A percentile compares a stretch with the other conserved stretches of the same genome.
phyloP scores from a whole-genome alignment of 2,329 filamentous ascomycete genomes.

The Trichoderma citrinoviride region DNA sequence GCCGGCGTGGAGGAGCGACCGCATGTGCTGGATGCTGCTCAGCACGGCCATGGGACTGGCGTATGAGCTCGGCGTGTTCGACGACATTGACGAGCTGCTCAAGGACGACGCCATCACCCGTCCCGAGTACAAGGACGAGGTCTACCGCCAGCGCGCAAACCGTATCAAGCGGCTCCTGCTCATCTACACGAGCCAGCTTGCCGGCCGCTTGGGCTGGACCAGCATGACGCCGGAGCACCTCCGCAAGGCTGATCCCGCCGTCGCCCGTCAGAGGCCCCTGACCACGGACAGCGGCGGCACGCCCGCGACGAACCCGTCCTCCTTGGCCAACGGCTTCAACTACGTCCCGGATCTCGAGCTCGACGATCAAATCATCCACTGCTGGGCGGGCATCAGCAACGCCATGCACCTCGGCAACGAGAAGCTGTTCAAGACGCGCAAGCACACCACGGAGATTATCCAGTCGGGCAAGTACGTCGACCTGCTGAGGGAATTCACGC shows the following conservation, averaged over 20 bases:
- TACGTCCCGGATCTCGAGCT: conserved; percentile 66
- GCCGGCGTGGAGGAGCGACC: conserved; percentile 89
- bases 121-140: conserved; percentile 69
- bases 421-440: conserved; percentile 79
- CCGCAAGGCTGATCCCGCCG: conserved; percentile 56
- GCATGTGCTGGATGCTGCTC: conserved; percentile 97
- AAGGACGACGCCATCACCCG: conserved; percentile 57
- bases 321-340: conserved; percentile 58
- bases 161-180: conserved; percentile 83
- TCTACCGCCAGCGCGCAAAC: conserved; percentile 71
- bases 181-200: conserved; percentile 92
- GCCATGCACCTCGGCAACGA: conserved; percentile 91
- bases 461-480: conserved; percentile 80
- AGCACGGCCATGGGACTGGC: conserved; percentile 86
- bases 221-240: conserved; percentile 81
- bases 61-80: conserved; percentile 94
- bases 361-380: conserved; percentile 72
- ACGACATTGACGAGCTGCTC: conserved; percentile 73
- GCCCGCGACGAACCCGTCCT: conserved; percentile 57
- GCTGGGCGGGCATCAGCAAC: conserved; percentile 91
- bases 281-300: conserved; percentile 57
- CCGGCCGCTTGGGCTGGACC: conserved; percentile 85
- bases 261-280: conserved; percentile 49
- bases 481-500: conserved; percentile 76
- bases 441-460: conserved; percentile 86